Base-by-base conservation (phyloP, 352 stramenopile species). In the Thalassiosira exigua region DNA sequence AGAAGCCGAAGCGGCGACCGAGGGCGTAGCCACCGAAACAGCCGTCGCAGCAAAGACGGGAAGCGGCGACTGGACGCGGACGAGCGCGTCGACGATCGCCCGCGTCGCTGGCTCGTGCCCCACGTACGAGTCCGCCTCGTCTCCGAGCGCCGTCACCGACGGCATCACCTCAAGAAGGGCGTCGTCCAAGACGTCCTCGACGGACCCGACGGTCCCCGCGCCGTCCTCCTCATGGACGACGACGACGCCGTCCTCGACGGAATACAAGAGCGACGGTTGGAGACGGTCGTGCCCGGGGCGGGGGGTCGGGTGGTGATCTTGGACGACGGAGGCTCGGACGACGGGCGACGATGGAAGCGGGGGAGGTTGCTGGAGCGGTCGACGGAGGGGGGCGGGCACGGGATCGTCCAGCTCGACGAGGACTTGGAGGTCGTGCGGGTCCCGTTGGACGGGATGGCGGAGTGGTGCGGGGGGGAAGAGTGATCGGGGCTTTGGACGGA, bases 41-140 rank as follows among this genome's bases (percentile, higher is more conserved):
- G 32, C 59, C 68, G 17, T 48, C 62, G 12, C 12, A 58, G 44
- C 50, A 57, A 57, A n/a, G n/a, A n/a, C n/a, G n/a, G n/a, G n/a
- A n/a, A n/a, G n/a, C n/a, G n/a, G n/a, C n/a, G n/a, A n/a, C n/a
- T n/a, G n/a, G n/a, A n/a, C n/a, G n/a, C n/a, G n/a, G n/a, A n/a
- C n/a, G n/a, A n/a, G n/a, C n/a, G n/a, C n/a, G n/a, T n/a, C n/a
- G n/a, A n/a, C n/a, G n/a, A n/a, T n/a, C 50, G 32, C 12, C 79
- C 69, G 44, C 22, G 59, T 9, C 77, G 82, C 29, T 94, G 90
- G 90, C 68, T 93, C 19, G 81, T 86, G 41, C 79, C 86, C 14
- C 80, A 92, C 59, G 93, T 94, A 66, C 84, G 88, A 19, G 87
- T 94, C 2, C 80, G 90, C 12, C 61, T 94, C 1, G 71, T 92